These are phyloP conservation scores for Priceomyces fermenticarens DNA, from an alignment of 805 yeast species.

Conservation along the genomic window DNA sequence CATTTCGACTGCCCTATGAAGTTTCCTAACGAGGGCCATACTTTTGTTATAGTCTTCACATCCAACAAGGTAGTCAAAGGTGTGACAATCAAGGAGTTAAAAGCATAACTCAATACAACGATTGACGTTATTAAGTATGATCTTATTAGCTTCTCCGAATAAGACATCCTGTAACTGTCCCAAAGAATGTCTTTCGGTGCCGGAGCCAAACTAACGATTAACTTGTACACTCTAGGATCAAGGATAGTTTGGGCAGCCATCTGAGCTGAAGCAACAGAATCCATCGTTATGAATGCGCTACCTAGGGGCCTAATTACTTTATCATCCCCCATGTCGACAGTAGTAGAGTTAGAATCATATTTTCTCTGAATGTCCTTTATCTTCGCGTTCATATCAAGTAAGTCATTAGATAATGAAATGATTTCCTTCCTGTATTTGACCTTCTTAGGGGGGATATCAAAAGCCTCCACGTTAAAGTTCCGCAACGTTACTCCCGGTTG, in stretches of 20 bases:
- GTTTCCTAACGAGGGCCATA: constrained; percentile 61
- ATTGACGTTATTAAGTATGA: constrained; percentile 40
- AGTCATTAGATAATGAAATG: constrained; percentile 26
- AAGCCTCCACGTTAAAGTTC: constrained; percentile 5
- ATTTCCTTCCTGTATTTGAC: constrained; percentile 29
- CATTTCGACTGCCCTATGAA: constrained; percentile 48
- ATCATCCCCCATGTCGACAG: constrained; percentile 22
- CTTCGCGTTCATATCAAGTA: constrained; percentile 35
- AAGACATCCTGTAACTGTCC: constrained; percentile 45
- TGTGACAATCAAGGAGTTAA: constrained; percentile 53
- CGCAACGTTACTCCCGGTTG: constrained; percentile 31
- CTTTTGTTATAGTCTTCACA: constrained; percentile 50
- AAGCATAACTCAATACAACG: constrained; percentile 48
- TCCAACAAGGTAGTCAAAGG: constrained; percentile 57
- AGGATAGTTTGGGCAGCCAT: constrained; percentile 48
- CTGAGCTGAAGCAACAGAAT: constrained; percentile 46
- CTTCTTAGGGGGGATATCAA: background rate
- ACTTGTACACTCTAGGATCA: constrained; percentile 43
- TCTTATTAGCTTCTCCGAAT: constrained; percentile 32
- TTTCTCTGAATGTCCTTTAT: constrained; percentile 33
- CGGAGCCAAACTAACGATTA: constrained; percentile 43
- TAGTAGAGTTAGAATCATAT: constrained; percentile 25
- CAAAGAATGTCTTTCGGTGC: constrained; percentile 46
- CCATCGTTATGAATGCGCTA: constrained; percentile 49
- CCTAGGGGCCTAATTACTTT: constrained; percentile 37